These are phyloP conservation scores for Diplosphaera chodatii DNA, from an alignment of 139 green algal species.

Conservation along the genomic window DNA sequence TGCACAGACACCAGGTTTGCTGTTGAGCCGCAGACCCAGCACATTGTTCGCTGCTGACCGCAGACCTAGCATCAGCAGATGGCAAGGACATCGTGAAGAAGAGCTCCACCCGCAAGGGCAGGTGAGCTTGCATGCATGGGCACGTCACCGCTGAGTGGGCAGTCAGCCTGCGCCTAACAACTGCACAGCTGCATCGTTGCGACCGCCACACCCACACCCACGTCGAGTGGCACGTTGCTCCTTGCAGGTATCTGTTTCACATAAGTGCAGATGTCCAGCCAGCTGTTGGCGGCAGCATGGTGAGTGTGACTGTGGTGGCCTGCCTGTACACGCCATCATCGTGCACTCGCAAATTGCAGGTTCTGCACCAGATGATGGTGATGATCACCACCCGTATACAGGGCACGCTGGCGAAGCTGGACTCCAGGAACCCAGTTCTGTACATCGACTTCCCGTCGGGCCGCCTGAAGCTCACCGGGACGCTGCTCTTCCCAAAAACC, in stretches of 20 bases:
- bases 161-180: no score
- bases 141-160: background rate
- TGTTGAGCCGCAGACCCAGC: no score
- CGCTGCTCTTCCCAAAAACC: slow-evolving; percentile 64
- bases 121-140: slow-evolving; percentile 9
- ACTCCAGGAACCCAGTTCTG: slow-evolving; percentile 75
- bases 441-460: slow-evolving; percentile 81
- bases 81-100: slow-evolving; percentile 86
- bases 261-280: background rate
- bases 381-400: slow-evolving; percentile 23
- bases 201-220: no score
- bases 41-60: background rate
- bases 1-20: no score
- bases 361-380: no score
- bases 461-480: slow-evolving; percentile 73
- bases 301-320: no score
- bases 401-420: slow-evolving; percentile 69
- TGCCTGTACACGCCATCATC: no score
- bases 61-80: slow-evolving; percentile 60
- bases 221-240: no score
- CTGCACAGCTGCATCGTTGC: no score
- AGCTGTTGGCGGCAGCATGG: background rate
- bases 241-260: slow-evolving; percentile 20
- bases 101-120: slow-evolving; percentile 52
- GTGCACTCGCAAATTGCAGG: no score